Conservation (phyloP, 2,329 filamentous ascomycete species). For the Dichotomopilus funicola region DNA sequence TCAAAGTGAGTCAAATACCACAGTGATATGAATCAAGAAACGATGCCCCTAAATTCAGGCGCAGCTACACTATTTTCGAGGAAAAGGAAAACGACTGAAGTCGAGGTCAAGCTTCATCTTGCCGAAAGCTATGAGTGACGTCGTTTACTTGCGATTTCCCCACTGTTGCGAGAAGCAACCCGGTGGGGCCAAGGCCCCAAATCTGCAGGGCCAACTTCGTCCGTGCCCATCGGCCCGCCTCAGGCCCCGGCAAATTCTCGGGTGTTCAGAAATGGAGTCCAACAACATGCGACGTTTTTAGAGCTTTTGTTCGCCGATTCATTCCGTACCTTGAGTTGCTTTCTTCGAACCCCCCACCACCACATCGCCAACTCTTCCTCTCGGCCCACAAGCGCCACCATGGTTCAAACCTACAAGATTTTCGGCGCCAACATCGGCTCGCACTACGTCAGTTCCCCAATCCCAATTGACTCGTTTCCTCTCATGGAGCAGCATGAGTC, state of each 20-base stretch:
- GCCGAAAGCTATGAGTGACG: not conserved
- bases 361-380: constrained; percentile 25
- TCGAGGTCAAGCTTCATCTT: not conserved
- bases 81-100: not conserved
- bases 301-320: constrained; percentile 4
- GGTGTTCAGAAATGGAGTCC: constrained; percentile 13
- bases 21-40: too few relatives aligned
- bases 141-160: not conserved
- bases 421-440: constrained; percentile 55
- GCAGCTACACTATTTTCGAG: not conserved
- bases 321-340: constrained; percentile 16
- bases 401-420: constrained; percentile 48
- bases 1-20: not conserved
- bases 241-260: constrained; percentile 21
- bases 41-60: too few relatives aligned
- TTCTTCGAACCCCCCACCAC: constrained; percentile 24
- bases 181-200: not conserved
- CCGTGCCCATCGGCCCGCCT: not conserved
- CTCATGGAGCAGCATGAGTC: not conserved
- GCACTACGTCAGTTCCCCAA: constrained; percentile 47
- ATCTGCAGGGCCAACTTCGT: not conserved
- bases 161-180: not conserved
- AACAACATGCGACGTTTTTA: constrained; percentile 23
- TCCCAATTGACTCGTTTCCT: constrained; percentile 3
- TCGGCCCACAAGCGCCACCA: constrained; percentile 30